Base-by-base conservation (phyloP, 306 rosid genomes). In the Hippophae gyantsensis region DNA sequence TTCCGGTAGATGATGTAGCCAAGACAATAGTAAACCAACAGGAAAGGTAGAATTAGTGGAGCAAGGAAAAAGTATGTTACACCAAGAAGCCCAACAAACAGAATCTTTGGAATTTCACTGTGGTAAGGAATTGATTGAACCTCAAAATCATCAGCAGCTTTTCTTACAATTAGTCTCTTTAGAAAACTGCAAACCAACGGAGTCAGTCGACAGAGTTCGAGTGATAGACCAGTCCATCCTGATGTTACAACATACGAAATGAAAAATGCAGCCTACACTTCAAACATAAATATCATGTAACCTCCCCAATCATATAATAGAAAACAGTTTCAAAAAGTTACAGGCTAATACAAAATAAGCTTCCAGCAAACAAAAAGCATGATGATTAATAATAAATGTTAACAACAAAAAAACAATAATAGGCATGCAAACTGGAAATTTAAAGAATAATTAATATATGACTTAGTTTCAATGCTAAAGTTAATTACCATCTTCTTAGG, bases 181-280 rank as follows among this genome's bases (percentile, higher is more conserved):
- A 74, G 13, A 67, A 13, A 71, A 75, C 71, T 79, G 73, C 13
- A 67, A 67, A 83, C 3, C 62, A 89, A 74, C 62, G 71, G 74
- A 42, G 8, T 67, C 72, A 74, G 63, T 49, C 68, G 94, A 61
- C 78, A 73, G 63, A 89, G 88, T 68, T 83, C 90, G 44, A 90
- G 83, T 42, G 94, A 72, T 42, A 83, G 58, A 32, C 75, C 32
- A 27, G 97, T 83, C 90, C 97, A 89, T 57, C 79, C 80, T 9
- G 84, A 74, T 13, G 80, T 78, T 70, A 78, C 79, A 47, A 71
- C 74, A 73, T 82, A 89, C 51, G 94, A 74, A 63, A 89, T 85
- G 83, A 89, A 89, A 76, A 89, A 89, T 13, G 94, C 78, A 14
- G 90, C 96, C 96, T 87, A 71, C 85, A 77, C 23, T 77, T 64